These are phyloP conservation scores for Apiospora rasikravindrae DNA, from an alignment of 2,329 filamentous ascomycete species.

Conservation along the genomic window DNA sequence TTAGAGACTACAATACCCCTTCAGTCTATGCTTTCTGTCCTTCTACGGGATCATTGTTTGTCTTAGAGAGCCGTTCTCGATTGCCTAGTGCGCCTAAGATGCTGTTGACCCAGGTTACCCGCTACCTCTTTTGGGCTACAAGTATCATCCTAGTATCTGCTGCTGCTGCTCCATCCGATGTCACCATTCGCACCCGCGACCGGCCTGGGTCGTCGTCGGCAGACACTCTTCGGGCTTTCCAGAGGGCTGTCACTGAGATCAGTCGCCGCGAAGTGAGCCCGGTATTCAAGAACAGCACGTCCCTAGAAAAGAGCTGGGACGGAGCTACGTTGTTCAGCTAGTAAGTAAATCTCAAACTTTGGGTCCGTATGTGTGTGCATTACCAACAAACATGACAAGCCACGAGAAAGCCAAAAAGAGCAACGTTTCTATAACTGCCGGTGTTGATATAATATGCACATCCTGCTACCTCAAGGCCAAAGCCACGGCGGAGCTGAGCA, in stretches of 20 bases:
- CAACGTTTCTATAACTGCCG: conserved; percentile 29
- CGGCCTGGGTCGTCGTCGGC: conserved; percentile 26
- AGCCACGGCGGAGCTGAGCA: conserved; percentile 48
- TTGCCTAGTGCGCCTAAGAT: not conserved
- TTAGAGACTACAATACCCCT: not conserved
- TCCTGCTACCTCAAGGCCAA: conserved; percentile 57
- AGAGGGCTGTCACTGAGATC: conserved; percentile 29
- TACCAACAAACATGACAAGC: conserved; percentile 18
- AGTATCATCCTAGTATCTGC: conserved; percentile 20
- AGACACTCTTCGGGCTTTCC: conserved; percentile 31
- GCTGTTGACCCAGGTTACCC: not conserved
- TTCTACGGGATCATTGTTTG: too few species aligned
- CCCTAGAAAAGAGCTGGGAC: conserved; percentile 31
- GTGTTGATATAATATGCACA: conserved; percentile 50
- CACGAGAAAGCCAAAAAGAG: conserved; percentile 22
- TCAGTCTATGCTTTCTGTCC: not conserved
- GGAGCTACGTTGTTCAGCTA: conserved; percentile 42
- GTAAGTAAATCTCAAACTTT: not conserved
- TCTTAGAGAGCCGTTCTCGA: not conserved
- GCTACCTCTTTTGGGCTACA: conserved; percentile 22
- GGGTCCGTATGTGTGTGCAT: conserved; percentile 15
- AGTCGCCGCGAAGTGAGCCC: conserved; percentile 29
- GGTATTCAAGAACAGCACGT: conserved; percentile 28
- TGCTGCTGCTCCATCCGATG: conserved; percentile 20
- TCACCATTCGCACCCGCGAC: conserved; percentile 33